A percentile compares a stretch with the other conserved stretches of the same genome.
phyloP scores from a whole-genome alignment of 192 early-diverging fungal genomes.

The Backusella liffmaniae region DNA sequence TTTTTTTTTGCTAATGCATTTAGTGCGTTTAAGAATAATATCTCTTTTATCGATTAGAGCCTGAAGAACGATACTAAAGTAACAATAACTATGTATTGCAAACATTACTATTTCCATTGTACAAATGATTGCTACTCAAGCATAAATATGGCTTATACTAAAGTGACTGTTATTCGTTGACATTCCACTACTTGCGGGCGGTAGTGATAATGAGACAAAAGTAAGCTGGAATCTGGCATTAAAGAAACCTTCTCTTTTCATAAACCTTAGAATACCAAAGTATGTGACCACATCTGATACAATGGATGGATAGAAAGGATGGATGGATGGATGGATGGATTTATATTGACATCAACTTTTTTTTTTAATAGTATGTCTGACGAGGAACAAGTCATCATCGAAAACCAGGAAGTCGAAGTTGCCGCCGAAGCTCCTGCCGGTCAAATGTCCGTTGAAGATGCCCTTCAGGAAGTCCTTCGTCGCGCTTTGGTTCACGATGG shows the following conservation, averaged over 20 bases:
- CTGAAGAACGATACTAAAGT: background rate
- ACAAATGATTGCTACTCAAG: background rate
- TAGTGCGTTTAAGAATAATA: background rate
- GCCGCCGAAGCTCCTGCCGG: conserved; percentile 52
- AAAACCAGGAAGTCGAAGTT: conserved; percentile 56
- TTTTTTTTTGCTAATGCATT: background rate
- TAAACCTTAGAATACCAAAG: conserved; percentile 9
- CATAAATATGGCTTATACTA: background rate
- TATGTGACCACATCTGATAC: background rate
- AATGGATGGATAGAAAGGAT: background rate
- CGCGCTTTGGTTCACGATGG: conserved; percentile 94
- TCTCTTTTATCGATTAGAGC: background rate
- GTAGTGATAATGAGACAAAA: background rate
- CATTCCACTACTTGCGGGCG: background rate
- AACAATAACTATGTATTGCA: background rate
- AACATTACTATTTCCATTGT: background rate
- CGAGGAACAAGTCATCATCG: conserved; percentile 44
- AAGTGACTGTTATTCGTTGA: background rate
- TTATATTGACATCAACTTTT: background rate
- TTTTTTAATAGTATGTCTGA: conserved; percentile 33
- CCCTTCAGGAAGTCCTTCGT: conserved; percentile 96
- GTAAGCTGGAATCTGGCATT: background rate
- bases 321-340: background rate
- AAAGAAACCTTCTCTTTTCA: conserved; percentile 4
- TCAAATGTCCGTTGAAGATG: conserved; percentile 88